phyloP scores from a whole-genome alignment of 2,329 filamentous ascomycete genomes.

The Pyrenophora seminiperda region DNA sequence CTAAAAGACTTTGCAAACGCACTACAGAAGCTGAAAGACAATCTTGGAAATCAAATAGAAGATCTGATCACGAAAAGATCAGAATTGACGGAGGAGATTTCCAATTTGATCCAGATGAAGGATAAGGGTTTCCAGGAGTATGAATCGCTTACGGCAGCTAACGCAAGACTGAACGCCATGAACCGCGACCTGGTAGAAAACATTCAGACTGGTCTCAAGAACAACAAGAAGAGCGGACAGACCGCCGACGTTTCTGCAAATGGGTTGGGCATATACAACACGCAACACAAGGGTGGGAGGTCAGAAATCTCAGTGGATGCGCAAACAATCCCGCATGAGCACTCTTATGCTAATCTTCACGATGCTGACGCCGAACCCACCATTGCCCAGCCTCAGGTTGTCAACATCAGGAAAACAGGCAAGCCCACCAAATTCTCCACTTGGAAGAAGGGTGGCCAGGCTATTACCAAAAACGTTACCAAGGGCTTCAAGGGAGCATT shows the following conservation, averaged over 20 bases:
- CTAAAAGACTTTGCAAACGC: slow-evolving; percentile 66
- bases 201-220: slow-evolving; percentile 91
- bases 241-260: slow-evolving; percentile 56
- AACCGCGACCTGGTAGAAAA: slow-evolving; percentile 95
- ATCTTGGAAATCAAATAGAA: slow-evolving; percentile 75
- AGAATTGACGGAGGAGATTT: slow-evolving; percentile 82
- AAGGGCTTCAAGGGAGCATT: slow-evolving; percentile 95
- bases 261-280: slow-evolving; percentile 66
- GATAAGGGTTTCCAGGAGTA: slow-evolving; percentile 95
- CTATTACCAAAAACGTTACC: slow-evolving; percentile 88
- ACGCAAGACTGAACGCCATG: slow-evolving; percentile 89
- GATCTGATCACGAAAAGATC: slow-evolving; percentile 88
- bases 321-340: slow-evolving; percentile 45
- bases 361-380: slow-evolving; percentile 70
- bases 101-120: slow-evolving; percentile 79
- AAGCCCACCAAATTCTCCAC: slow-evolving; percentile 97
- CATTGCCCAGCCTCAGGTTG: slow-evolving; percentile 80
- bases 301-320: slow-evolving; percentile 50
- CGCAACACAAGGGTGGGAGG: slow-evolving; percentile 45
- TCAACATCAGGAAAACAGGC: slow-evolving; percentile 86
- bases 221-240: slow-evolving; percentile 61
- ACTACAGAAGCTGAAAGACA: slow-evolving; percentile 75
- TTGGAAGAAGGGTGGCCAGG: slow-evolving; percentile 97
- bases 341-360: slow-evolving; percentile 51
- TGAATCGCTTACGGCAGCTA: slow-evolving; percentile 91